Base-by-base conservation (phyloP, 495 filamentous ascomycete genomes). In the Neurospora sp. region DNA sequence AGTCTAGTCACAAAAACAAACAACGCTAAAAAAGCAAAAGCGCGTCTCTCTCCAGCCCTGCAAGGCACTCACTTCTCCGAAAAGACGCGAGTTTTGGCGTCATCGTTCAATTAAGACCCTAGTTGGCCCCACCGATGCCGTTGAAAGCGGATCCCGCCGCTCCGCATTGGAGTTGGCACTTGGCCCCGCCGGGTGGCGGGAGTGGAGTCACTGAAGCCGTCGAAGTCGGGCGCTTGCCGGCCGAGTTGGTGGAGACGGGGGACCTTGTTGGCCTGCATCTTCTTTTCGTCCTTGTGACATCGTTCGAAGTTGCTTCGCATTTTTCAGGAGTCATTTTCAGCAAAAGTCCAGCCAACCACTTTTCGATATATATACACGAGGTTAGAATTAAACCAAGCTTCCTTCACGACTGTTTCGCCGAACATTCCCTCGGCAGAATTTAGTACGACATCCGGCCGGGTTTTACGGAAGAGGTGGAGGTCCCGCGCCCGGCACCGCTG, bases 61-160 rank as follows among this genome's bases (percentile, higher is more conserved):
- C 39, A 40, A 40, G 39, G 39, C 13, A 17, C 39, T 40, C 39
- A 6, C 39, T 17, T 42, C 15, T 42, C 40, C 40, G 17, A 40
- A 19, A 38, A 5, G 69, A 78, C 76, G 76, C 76, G 76, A 71
- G 43, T 77, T 77, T 76, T 77, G 76, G 76, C 76, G 76, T 77
- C 73, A 70, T 75, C 43, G 71, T 72, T 71, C 72, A 62, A 74
- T 24, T 43, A 74, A 59, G 19, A 48, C 39, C 74, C 74, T 15
- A 62, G 54, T 48, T 43, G 73, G 74, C 45, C 70, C 74, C 72
- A 48, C 76, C 54, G 24, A 31, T 62, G 54, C 54, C 24, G 54
- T 62, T 59, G 21, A 28, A 59, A 62, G 24, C 54, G 54, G 54
- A 62, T 62, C 38, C 37, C 37, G 37, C 48, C 54, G 45, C 45